phyloP scores from a whole-genome alignment of 768 basidiomycete genomes.

The Dendrothele bispora region DNA sequence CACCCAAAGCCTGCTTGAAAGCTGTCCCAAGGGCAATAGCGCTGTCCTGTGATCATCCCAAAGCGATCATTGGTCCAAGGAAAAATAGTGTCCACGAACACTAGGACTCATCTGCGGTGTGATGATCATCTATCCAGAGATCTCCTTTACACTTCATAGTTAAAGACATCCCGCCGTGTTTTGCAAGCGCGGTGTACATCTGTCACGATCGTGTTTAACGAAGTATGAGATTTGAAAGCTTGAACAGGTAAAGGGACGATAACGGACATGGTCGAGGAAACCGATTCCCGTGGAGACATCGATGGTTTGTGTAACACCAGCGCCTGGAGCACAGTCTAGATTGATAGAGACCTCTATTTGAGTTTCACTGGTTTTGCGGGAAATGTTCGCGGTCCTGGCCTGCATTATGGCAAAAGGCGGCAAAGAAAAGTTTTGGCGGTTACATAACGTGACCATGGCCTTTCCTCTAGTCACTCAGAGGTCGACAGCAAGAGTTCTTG shows the following conservation, averaged over 20 bases:
- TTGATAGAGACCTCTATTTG: constrained; percentile 79
- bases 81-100: neutral
- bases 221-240: neutral
- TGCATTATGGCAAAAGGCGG: constrained; percentile 19
- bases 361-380: constrained; percentile 90
- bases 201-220: constrained; percentile 26
- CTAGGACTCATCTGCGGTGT: constrained; percentile 90
- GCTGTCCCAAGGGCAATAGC: constrained; percentile 86
- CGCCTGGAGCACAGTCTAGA: constrained; percentile 76
- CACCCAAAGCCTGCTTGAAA: constrained; percentile 94
- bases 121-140: constrained; percentile 97
- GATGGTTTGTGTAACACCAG: constrained; percentile 67
- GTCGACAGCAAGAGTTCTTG: constrained; percentile 23
- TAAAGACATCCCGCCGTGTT: constrained; percentile 93
- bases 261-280: constrained; percentile 92
- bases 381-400: constrained; percentile 62
- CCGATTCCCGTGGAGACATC: constrained; percentile 92
- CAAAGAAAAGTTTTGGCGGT: neutral
- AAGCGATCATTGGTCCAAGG: constrained; percentile 15
- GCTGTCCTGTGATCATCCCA: constrained; percentile 67
- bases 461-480: constrained; percentile 22
- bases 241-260: neutral
- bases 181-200: constrained; percentile 99
- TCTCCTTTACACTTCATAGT: constrained; percentile 92
- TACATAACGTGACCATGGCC: constrained; percentile 5